phyloP scores from a whole-genome alignment of 805 yeast genomes.

The Sungouiozyma ichnusensis region DNA sequence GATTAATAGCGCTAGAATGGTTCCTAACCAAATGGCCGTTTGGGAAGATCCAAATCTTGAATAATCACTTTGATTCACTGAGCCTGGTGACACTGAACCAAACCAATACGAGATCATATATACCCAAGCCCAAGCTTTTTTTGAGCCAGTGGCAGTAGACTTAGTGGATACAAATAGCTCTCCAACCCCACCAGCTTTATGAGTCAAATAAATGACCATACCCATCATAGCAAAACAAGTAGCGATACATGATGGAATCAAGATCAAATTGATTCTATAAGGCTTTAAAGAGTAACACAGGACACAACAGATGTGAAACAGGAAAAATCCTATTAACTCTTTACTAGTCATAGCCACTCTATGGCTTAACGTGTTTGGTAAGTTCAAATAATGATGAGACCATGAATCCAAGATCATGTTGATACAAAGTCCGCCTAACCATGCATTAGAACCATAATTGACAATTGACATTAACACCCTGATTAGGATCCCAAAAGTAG shows the following conservation, averaged over 20 bases:
- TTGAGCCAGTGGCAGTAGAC: constrained; percentile 27
- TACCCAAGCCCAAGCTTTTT: constrained; percentile 34
- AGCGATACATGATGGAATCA: constrained; percentile 30
- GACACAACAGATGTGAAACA: constrained; percentile 36
- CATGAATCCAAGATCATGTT: constrained; percentile 32
- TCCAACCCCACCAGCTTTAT: constrained; percentile 29
- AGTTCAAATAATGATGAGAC: constrained; percentile 30
- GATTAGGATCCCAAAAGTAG: constrained; percentile 32
- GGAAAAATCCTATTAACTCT: constrained; percentile 30
- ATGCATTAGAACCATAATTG: constrained; percentile 38
- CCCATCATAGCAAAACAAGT: constrained; percentile 34
- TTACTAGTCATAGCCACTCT: constrained; percentile 30
- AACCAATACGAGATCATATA: constrained; percentile 35
- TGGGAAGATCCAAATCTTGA: constrained; percentile 31
- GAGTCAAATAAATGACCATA: constrained; percentile 30
- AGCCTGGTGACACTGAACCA: constrained; percentile 33
- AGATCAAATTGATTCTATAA: constrained; percentile 31
- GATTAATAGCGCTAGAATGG: constrained; percentile 26
- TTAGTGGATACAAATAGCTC: constrained; percentile 22
- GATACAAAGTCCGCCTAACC: constrained; percentile 36
- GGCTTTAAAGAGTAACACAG: constrained; percentile 36
- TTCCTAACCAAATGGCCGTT: constrained; percentile 25
- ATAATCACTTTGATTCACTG: constrained; percentile 33
- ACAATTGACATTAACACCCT: constrained; percentile 38
- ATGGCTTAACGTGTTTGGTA: constrained; percentile 26